Conservation (phyloP, 768 basidiomycete genomes). For the Pulveroboletus sp. region DNA sequence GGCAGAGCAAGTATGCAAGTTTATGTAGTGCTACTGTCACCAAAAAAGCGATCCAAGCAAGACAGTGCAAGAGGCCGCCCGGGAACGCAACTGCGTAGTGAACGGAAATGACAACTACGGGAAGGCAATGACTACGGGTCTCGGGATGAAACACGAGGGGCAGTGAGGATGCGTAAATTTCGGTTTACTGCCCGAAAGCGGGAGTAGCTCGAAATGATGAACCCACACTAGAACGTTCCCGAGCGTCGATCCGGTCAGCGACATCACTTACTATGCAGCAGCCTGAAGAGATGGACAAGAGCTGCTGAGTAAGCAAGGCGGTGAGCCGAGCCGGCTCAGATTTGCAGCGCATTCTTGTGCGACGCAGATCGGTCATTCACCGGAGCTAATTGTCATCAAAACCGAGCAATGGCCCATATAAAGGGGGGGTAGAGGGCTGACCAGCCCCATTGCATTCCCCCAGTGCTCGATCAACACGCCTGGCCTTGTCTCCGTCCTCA, state of each 20-base stretch:
- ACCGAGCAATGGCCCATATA: constrained; percentile 17
- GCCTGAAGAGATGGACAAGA: constrained; percentile 1
- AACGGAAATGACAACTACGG: constrained; percentile 17
- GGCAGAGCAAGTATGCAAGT: background rate
- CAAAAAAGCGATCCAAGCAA: background rate
- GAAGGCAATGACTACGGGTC: background rate
- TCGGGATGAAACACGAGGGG: background rate
- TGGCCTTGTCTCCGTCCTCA: constrained; percentile 31
- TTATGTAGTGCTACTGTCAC: constrained; percentile 12
- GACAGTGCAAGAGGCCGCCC: background rate
- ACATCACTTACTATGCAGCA: background rate
- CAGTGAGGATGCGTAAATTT: background rate
- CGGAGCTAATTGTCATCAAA: constrained; percentile 17
- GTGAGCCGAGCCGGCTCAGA: constrained; percentile 21
- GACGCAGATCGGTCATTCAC: constrained; percentile 19
- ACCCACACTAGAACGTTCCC: background rate
- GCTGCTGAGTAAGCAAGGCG: constrained; percentile 5
- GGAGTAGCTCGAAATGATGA: background rate
- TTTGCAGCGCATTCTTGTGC: constrained; percentile 1
- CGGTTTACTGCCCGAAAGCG: constrained; percentile 5
- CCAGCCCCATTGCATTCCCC: no score
- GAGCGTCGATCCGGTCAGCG: constrained; percentile 21
- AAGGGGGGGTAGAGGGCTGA: constrained; percentile 13
- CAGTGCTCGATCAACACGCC: constrained; percentile 21
- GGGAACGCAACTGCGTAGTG: constrained; percentile 6